phyloP scores from a whole-genome alignment of 2,329 filamentous ascomycete species.

The Alternaria hordeiaustralica region DNA sequence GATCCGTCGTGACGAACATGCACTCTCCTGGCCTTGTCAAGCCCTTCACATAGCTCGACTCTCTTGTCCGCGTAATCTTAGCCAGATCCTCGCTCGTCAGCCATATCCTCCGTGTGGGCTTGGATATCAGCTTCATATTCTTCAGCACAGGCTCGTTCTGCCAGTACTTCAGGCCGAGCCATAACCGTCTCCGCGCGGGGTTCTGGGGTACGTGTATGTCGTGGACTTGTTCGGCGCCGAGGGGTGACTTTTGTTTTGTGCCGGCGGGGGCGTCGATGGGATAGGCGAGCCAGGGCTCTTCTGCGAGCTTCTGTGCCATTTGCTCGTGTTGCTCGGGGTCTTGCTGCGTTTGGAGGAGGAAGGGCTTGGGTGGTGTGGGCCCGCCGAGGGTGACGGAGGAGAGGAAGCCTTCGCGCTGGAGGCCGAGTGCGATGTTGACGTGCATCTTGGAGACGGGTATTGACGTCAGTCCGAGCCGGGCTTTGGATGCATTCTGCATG shows the following conservation, averaged over 20 bases:
- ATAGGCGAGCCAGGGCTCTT: slow-evolving; percentile 52
- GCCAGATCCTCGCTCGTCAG: slow-evolving; percentile 68
- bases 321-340: slow-evolving; percentile 35
- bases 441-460: slow-evolving; percentile 82
- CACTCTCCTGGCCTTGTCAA: slow-evolving; percentile 79
- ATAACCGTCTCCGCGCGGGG: slow-evolving; percentile 76
- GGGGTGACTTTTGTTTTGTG: slow-evolving; percentile 10
- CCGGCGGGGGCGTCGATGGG: slow-evolving; percentile 11
- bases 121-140: slow-evolving; percentile 71
- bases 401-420: slow-evolving; percentile 84
- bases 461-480: slow-evolving; percentile 83
- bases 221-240: slow-evolving; percentile 30
- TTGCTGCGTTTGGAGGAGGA: slow-evolving; percentile 40
- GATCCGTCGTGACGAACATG: slow-evolving; percentile 78
- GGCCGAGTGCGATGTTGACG: slow-evolving; percentile 73
- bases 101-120: slow-evolving; percentile 75
- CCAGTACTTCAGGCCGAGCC: slow-evolving; percentile 91
- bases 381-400: slow-evolving; percentile 79
- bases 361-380: slow-evolving; percentile 56
- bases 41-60: slow-evolving; percentile 71
- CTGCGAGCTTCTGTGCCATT: slow-evolving; percentile 41
- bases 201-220: slow-evolving; percentile 58
- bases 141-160: slow-evolving; percentile 79
- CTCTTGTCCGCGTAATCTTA: slow-evolving; percentile 71
- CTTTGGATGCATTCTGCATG: slow-evolving; percentile 85